A percentile compares a stretch with the other conserved stretches of the same genome.
Conservation (phyloP, 2,329 filamentous ascomycete species). For the Triangularia verruculosa region DNA sequence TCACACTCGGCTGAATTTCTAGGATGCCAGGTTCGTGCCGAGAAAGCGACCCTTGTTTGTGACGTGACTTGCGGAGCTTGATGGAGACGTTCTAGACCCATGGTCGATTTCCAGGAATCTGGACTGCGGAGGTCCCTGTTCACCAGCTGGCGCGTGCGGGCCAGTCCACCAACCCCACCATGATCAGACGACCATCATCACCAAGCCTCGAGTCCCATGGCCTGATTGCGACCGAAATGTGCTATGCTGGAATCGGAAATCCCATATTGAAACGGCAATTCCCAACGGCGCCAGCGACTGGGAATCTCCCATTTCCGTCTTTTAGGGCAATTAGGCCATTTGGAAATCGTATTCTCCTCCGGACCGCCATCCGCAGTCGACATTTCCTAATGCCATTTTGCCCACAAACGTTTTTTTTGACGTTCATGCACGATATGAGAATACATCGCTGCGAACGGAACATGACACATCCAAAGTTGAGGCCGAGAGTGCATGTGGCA, state of each 20-base stretch:
- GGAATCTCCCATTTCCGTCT: background rate
- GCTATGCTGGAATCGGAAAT: slow-evolving; percentile 21
- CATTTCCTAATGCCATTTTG: background rate
- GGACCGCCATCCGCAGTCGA: background rate
- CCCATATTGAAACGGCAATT: slow-evolving; percentile 21
- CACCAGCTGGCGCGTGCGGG: background rate
- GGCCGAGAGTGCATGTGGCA: background rate
- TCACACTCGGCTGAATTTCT: background rate
- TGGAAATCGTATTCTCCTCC: background rate
- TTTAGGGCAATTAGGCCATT: background rate
- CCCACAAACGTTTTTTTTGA: background rate
- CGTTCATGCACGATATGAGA: background rate
- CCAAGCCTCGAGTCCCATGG: slow-evolving; percentile 7
- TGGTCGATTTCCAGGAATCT: slow-evolving; percentile 17
- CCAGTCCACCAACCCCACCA: slow-evolving; percentile 6
- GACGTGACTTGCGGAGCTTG: slow-evolving; percentile 8
- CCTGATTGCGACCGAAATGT: slow-evolving; percentile 14
- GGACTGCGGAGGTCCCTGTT: slow-evolving; percentile 1
- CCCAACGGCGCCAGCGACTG: slow-evolving; percentile 8
- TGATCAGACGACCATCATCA: slow-evolving; percentile 6
- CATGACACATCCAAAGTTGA: background rate
- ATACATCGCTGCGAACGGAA: background rate
- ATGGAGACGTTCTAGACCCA: slow-evolving; percentile 20
- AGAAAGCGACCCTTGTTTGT: slow-evolving; percentile 1
- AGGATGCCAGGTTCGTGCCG: background rate